phyloP scores from a whole-genome alignment of 2,329 filamentous ascomycete species.

The Alternaria hordeiaustralica region DNA sequence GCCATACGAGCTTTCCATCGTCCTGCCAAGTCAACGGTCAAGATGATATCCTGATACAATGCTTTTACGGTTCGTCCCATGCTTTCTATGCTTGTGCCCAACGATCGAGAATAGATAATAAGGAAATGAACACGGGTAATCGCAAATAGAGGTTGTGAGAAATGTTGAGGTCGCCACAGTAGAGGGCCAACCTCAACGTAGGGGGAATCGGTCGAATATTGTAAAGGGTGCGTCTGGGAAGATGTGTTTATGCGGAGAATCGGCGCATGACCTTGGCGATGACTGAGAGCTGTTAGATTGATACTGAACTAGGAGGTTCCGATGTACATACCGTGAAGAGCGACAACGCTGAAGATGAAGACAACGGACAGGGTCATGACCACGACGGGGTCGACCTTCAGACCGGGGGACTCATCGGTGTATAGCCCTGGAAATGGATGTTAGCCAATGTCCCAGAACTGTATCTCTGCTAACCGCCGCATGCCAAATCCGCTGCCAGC shows the following conservation, averaged over 20 bases:
- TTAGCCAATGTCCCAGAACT: slow-evolving; percentile 19
- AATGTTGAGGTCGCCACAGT: slow-evolving; percentile 21
- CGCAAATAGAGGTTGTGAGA: slow-evolving; percentile 6
- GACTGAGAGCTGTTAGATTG: slow-evolving; percentile 61
- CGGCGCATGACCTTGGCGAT: slow-evolving; percentile 94
- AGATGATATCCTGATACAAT: slow-evolving; percentile 21
- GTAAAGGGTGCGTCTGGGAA: background rate
- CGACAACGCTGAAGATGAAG: slow-evolving; percentile 98
- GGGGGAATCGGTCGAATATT: slow-evolving; percentile 15
- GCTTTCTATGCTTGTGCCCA: slow-evolving; percentile 19
- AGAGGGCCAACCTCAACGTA: slow-evolving; percentile 25
- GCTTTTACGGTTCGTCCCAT: slow-evolving; percentile 28
- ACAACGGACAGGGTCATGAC: slow-evolving; percentile 95
- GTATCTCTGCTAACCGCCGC: background rate
- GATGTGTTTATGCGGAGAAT: slow-evolving; percentile 66
- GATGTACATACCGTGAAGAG: slow-evolving; percentile 82
- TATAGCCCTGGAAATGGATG: slow-evolving; percentile 73
- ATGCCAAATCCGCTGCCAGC: background rate
- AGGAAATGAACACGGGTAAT: slow-evolving; percentile 12
- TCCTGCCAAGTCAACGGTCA: slow-evolving; percentile 15
- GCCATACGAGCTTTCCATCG: slow-evolving; percentile 11
- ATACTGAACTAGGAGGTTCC: background rate
- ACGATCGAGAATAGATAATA: slow-evolving; percentile 6
- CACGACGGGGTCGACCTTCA: slow-evolving; percentile 98
- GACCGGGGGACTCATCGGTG: slow-evolving; percentile 95